Evolutionary conservation across 1,284 basidiomycete species (phyloP), one percentile per base, ranked within the genome.

Genomic region (Paramarasmius palmivorus): DNA sequence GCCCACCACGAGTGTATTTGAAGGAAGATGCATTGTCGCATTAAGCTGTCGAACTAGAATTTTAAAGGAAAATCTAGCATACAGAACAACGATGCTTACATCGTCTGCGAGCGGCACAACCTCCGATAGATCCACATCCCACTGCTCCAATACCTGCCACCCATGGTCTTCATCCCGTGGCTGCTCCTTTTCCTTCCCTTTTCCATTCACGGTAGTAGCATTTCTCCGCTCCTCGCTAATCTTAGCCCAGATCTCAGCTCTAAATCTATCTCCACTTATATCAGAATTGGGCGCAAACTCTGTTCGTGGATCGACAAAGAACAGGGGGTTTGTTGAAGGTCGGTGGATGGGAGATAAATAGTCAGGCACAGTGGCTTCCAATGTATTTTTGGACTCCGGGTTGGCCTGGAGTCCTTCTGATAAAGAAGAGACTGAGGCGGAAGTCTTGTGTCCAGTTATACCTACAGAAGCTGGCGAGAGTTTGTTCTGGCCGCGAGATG

Each of bases 261-360:
- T 77, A 56, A 88, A 61, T 47, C 61, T 72, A 35, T 76, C 70
- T 2, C 75, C 73, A 59, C 78, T 78, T 15, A 78, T 61, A 62
- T 87, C 74, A 7, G 76, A 73, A 63, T 73, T 73, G 22, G 72
- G 68, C 1, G 76, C 69, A 59, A 82, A 81, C 36, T 81, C 78
- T 34, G 76, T 72, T 10, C 63, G 69, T 19, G 73, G 64, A 63
- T 88, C 83, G 36, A 90, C 67, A 6, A 72, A 54, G 60, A 92
- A 93, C n/a, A 70, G 67, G 0, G 92, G 91, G 64, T 91, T 91
- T 4, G 85, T 92, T 0, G 90, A 90, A 5, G 88, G 84, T 38
- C 74, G 73, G 61, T 90, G 88, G 47, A 88, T 75, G 0, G 79
- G 72, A 2, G 91, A 92, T 22, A 90, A 75, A 65, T 86, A 92